Evolutionary conservation across 257 asterid species (phyloP).

Genomic region (Solanum chmielewskii): DNA sequence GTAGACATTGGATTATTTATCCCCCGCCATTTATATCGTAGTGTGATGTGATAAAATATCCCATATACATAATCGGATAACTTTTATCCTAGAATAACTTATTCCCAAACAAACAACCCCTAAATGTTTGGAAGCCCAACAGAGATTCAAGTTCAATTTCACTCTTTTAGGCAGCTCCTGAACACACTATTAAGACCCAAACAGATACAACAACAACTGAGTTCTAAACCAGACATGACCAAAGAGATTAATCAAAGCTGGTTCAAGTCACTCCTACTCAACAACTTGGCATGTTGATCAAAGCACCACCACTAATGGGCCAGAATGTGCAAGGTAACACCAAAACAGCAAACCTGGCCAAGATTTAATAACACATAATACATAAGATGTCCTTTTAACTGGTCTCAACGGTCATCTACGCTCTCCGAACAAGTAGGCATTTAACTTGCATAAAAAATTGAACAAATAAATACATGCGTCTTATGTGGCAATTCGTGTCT

Average conservation of each 20-base stretch:
- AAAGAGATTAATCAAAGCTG: background rate
- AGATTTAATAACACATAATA: background rate
- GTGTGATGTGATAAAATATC: background rate
- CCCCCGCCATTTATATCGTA: background rate
- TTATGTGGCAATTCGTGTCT: background rate
- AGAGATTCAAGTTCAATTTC: background rate
- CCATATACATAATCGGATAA: too few species aligned
- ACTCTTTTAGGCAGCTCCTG: background rate
- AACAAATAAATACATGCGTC: background rate
- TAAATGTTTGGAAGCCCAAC: background rate
- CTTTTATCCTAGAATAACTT: background rate
- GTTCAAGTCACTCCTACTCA: background rate
- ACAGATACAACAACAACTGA: background rate
- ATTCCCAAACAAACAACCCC: background rate
- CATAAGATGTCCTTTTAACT: background rate
- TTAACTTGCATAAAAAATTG: background rate
- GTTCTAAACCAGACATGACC: background rate
- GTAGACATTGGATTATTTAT: background rate
- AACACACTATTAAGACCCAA: background rate
- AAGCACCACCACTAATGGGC: background rate
- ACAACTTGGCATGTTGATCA: background rate
- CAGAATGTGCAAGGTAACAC: background rate
- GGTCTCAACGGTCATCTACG: background rate
- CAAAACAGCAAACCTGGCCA: background rate
- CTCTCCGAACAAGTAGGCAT: background rate